A percentile compares a stretch with the other conserved stretches of the same genome.
Conservation (phyloP, 2,329 filamentous ascomycete genomes). For the Botrytis tulipae region DNA sequence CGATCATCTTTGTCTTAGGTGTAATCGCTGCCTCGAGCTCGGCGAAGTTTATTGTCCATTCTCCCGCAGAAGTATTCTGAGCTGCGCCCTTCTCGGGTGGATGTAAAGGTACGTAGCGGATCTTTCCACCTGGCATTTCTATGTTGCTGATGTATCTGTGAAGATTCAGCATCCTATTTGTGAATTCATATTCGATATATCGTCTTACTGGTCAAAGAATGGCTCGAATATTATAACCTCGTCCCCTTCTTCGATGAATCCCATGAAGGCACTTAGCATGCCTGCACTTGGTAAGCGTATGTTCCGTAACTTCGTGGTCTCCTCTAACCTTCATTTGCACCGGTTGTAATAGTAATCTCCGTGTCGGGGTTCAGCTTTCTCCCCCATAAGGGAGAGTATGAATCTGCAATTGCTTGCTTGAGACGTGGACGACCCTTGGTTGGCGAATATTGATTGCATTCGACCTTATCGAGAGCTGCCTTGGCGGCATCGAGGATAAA, state of each 20-base stretch:
- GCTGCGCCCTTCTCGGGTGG: conserved; percentile 78
- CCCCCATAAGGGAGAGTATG: conserved; percentile 88
- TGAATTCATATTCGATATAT: not conserved
- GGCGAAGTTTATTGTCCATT: conserved; percentile 85
- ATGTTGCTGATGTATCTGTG: conserved; percentile 90
- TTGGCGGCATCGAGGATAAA: conserved; percentile 94
- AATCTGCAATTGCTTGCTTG: conserved; percentile 88
- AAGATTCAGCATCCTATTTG: conserved; percentile 19
- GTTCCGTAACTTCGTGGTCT: not conserved
- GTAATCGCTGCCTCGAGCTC: conserved; percentile 81
- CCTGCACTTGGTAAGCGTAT: conserved; percentile 44
- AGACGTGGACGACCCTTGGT: conserved; percentile 89
- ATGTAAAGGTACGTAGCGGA: conserved; percentile 92
- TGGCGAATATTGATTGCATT: conserved; percentile 98
- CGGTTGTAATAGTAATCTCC: conserved; percentile 92
- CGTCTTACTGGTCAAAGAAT: conserved; percentile 86
- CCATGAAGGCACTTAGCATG: conserved; percentile 98
- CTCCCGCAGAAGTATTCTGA: conserved; percentile 77
- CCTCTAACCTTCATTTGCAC: conserved; percentile 69
- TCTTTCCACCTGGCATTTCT: conserved; percentile 93
- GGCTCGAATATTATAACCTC: conserved; percentile 98
- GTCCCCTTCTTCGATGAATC: conserved; percentile 88
- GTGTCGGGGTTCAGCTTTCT: conserved; percentile 80
- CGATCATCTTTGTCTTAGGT: conserved; percentile 91
- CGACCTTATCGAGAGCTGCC: conserved; percentile 80